These are phyloP conservation scores for Pythium sukuiense DNA, from an alignment of 352 stramenopile genomes.

Conservation along the genomic window DNA sequence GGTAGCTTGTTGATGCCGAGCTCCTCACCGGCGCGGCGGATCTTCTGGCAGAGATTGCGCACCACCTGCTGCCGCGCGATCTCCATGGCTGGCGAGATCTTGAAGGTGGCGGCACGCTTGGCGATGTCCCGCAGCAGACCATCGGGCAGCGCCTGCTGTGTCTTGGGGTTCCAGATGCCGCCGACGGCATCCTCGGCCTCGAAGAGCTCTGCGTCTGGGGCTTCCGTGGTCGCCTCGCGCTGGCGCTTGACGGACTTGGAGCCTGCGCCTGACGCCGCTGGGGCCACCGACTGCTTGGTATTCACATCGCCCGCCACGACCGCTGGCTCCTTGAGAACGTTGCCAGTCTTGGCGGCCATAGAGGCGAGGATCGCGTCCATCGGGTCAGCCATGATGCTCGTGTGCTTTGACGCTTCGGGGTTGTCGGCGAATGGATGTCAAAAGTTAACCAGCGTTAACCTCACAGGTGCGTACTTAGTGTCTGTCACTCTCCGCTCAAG, in stretches of 20 bases:
- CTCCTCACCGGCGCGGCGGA: conserved; percentile 61
- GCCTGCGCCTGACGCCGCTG: not conserved
- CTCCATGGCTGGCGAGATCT: conserved; percentile 53
- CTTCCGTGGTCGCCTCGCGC: conserved; percentile 11
- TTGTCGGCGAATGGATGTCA: not conserved
- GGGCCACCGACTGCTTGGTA: not conserved
- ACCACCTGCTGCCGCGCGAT: conserved; percentile 71
- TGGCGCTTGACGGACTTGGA: conserved; percentile 21
- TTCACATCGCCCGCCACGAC: not conserved
- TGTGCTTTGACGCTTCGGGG: not conserved
- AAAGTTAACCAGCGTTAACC: conserved; percentile 1
- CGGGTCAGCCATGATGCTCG: conserved; percentile 36
- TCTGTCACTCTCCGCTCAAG: not conserved
- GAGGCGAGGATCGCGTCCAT: conserved; percentile 79
- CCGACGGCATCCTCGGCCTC: not conserved
- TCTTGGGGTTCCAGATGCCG: conserved; percentile 32
- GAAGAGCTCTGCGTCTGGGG: not conserved
- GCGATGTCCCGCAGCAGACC: conserved; percentile 23
- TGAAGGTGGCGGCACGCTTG: conserved; percentile 15
- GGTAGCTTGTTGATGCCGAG: conserved; percentile 77
- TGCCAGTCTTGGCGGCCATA: conserved; percentile 77
- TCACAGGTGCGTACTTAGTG: not conserved
- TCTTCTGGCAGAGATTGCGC: conserved; percentile 66
- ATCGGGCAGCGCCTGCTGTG: conserved; percentile 21
- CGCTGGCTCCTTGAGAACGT: conserved; percentile 35